These are phyloP conservation scores for Eucalyptus guilfoylei DNA, from an alignment of 345 rosid genomes.

Conservation along the genomic window DNA sequence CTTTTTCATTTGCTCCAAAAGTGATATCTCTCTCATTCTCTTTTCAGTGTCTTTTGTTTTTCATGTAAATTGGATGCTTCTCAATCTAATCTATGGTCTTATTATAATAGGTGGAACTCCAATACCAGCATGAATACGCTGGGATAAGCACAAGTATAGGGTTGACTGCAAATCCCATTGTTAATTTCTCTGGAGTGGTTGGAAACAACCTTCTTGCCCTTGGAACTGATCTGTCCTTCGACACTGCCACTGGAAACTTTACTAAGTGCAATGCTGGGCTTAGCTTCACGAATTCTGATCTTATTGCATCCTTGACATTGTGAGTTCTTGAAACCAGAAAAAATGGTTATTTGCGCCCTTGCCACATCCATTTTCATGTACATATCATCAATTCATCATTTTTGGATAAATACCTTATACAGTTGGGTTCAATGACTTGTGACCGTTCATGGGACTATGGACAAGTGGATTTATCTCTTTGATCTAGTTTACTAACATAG, in stretches of 20 bases:
- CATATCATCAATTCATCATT: not conserved
- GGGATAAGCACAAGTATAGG: conserved; percentile 86
- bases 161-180: conserved; percentile 66
- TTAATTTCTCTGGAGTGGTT: conserved; percentile 84
- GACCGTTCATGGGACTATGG: not conserved
- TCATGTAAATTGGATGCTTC: not conserved
- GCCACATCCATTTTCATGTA: not conserved
- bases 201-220: conserved; percentile 48
- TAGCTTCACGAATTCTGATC: conserved; percentile 53
- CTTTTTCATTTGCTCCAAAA: not conserved
- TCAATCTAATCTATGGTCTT: not conserved
- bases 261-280: conserved; percentile 71
- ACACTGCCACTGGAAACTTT: conserved; percentile 65
- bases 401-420: not conserved
- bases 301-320: conserved; percentile 71
- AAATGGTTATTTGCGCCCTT: not conserved
- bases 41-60: not conserved
- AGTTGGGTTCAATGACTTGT: not conserved
- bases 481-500: not conserved
- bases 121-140: conserved; percentile 83
- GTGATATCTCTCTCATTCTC: not conserved
- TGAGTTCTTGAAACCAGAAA: conserved; percentile 17
- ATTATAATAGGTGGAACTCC: conserved; percentile 64
- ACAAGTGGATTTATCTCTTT: not conserved
- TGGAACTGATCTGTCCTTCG: conserved; percentile 87